Base-by-base conservation (phyloP, 352 stramenopile genomes). In the Phytophthora aleatoria region DNA sequence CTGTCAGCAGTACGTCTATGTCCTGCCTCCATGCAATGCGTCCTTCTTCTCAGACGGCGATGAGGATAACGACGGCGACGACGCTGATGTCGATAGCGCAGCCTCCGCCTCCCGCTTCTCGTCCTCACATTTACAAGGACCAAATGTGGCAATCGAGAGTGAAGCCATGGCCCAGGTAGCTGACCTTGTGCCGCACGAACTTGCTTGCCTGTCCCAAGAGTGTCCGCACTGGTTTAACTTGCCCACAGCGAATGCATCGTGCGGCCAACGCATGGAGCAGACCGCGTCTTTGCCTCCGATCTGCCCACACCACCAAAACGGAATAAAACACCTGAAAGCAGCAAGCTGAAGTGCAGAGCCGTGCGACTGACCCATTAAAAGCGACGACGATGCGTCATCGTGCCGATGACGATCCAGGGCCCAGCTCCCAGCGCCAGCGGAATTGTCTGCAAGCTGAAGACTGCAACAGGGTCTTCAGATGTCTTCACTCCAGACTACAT, bases 281-380 rank as follows among this genome's bases (percentile, higher is more conserved):
- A 15, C 3, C 15, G 59, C 59, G 41, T 54, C 50, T 67, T 67
- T 67, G 51, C 24, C 31, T 48, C 36, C 39, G 41, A 42, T 49
- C 13, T 30, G 50, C 59, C 59, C 41, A 39, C 50, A 67, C 59
- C 50, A 61, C 59, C 50, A 66, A 65, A 65, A 65, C 31, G 30
- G 55, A 63, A 42, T 60, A 48, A 65, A 65, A 65, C 30, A 59
- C 30, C 38, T 51, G n/a, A 57, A 28, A 26, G n/a, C 48, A 28
- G 16, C 15, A 28, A 15, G 41, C 42, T 54, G 58, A 61, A 66
- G 58, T 66, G 33, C 58, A 66, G 41, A 66, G 58, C 41, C 58
- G 58, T 31, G 42, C 50, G 41, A 54, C 20, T 61, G 50, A 67
- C 33, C 59, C 59, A 67, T 31, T 15, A 67, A 67, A 60, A 10